Evolutionary conservation across 2,329 filamentous ascomycete genomes (phyloP).

Genomic region (Diaporthe sp.): DNA sequence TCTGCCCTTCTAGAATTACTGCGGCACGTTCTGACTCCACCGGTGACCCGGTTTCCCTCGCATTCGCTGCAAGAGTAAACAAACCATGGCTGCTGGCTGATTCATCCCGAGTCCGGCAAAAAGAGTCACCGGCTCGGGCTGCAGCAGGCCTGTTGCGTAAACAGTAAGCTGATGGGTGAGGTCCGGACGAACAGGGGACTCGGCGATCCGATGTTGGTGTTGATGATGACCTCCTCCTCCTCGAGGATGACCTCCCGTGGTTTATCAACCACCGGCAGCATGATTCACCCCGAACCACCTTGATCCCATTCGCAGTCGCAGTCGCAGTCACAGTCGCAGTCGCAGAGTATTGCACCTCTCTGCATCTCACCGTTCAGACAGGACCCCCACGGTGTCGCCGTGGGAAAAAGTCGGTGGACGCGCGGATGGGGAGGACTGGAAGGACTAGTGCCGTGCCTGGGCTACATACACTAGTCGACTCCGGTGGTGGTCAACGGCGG

Average conservation of each 20-base stretch:
- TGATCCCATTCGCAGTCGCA: background rate
- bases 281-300: background rate
- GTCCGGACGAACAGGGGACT: background rate
- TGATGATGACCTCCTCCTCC: background rate
- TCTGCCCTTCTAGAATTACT: conserved; percentile 13
- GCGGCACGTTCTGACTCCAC: background rate
- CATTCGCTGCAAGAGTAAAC: background rate
- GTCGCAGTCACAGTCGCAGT: background rate
- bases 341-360: background rate
- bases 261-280: background rate
- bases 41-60: conserved; percentile 17
- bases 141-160: background rate
- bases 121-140: conserved; percentile 1
- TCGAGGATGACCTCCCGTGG: background rate
- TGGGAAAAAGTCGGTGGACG: background rate
- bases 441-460: background rate
- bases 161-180: background rate
- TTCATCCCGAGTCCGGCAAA: background rate
- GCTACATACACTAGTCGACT: background rate
- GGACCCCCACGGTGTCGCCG: background rate
- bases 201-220: background rate
- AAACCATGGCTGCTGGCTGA: background rate
- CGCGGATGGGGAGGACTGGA: background rate
- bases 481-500: background rate
- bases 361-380: background rate